These are phyloP conservation scores for Plasmodium gallinaceum DNA, from an alignment of 169 alveolate species.

Conservation along the genomic window DNA sequence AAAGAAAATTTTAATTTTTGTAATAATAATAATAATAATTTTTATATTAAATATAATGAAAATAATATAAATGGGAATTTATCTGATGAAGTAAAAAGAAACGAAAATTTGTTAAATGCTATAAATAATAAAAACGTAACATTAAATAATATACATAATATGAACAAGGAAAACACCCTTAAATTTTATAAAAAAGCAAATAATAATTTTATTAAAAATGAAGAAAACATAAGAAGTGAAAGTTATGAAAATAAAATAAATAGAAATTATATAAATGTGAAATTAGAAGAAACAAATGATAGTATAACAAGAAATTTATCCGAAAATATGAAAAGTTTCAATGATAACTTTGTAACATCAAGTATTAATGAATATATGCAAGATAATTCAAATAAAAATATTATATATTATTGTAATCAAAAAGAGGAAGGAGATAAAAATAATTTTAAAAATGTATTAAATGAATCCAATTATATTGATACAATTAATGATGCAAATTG, in stretches of 20 bases:
- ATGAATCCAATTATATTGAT: background rate
- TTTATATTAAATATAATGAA: background rate
- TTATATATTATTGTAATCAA: background rate
- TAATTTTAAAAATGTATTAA: background rate
- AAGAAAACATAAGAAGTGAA: conserved; percentile 10
- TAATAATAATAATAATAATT: background rate
- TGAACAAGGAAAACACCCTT: no score
- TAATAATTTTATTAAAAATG: background rate
- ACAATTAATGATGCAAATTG: background rate
- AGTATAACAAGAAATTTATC: no score
- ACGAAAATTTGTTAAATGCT: no score
- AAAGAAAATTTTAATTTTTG: background rate
- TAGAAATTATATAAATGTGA: conserved; percentile 8
- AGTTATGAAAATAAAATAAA: background rate
- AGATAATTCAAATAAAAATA: background rate
- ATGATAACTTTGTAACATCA: conserved; percentile 6
- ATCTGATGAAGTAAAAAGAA: background rate
- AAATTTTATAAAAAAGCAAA: background rate
- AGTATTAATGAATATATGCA: conserved; percentile 7
- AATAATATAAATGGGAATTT: background rate
- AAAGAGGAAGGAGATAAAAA: background rate
- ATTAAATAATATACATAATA: no score
- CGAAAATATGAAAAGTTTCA: background rate
- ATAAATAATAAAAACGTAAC: no score
- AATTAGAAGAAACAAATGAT: conserved; percentile 14